Evolutionary conservation across 495 filamentous ascomycete species (phyloP).

Genomic region (Neurospora sp.): DNA sequence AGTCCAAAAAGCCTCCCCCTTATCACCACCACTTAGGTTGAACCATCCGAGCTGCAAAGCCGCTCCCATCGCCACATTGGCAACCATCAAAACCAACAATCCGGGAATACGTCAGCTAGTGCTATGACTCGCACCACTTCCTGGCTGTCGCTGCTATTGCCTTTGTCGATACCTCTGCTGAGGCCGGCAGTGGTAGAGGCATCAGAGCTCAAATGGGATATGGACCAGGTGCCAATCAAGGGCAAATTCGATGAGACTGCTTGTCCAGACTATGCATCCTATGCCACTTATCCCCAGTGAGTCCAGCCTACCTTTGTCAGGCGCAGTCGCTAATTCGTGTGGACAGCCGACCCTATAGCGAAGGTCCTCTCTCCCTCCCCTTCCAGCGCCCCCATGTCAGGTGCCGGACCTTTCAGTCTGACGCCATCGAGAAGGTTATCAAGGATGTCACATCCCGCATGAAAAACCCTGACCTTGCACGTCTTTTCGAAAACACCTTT

Average conservation of each 20-base stretch:
- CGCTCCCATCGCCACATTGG: background rate
- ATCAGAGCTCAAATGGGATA: conserved; percentile 6
- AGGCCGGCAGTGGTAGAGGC: conserved; percentile 3
- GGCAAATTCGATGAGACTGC: conserved; percentile 16
- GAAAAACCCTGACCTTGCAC: conserved; percentile 78
- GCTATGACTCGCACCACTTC: background rate
- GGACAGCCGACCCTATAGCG: conserved; percentile 63
- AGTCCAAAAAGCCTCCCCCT: background rate
- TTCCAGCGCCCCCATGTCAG: conserved; percentile 72
- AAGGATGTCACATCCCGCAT: conserved; percentile 67
- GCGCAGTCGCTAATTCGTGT: background rate
- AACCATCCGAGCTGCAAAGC: background rate
- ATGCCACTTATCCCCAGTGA: conserved; percentile 39
- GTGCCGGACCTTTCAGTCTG: conserved; percentile 83
- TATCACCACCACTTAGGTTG: background rate
- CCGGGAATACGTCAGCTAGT: background rate
- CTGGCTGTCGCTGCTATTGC: conserved; percentile 8
- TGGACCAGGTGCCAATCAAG: conserved; percentile 15
- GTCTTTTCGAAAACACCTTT: conserved; percentile 94
- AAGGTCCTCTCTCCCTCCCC: conserved; percentile 71
- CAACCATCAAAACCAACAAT: background rate
- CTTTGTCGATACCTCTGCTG: conserved; percentile 7
- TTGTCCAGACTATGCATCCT: conserved; percentile 45
- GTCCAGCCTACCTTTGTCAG: background rate
- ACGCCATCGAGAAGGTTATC: conserved; percentile 81